Base-by-base conservation (phyloP, 2,329 filamentous ascomycete species). In the Diaporthe australafricana region DNA sequence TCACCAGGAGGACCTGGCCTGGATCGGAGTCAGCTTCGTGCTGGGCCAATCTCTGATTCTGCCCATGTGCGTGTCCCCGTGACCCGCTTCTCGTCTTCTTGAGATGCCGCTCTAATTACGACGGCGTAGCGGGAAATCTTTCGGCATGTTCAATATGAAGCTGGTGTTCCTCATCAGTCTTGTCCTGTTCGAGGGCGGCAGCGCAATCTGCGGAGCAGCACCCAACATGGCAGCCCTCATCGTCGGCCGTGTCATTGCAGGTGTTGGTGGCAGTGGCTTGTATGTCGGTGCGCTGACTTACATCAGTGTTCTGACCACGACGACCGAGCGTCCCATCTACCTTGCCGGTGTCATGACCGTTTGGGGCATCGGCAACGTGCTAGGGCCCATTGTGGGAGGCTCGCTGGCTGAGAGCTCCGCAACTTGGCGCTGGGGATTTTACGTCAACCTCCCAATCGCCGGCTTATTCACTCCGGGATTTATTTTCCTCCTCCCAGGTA, bases 391-490 rank as follows among this genome's bases (percentile, higher is more conserved):
- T 7, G 78, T 86, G 35, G 84, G 84, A 6, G 84, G 84, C 30
- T 81, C 80, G 0, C 84, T 87, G 47, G 78, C 80, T 5, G 81
- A 82, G 40, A 80, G 76, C 6, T 74, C 75, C 2, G 80, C 79
- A 0, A 80, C 78, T 0, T 87, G 84, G 84, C 73, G 84, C 25
- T 86, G 81, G 81, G 78, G 78, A 0, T 84, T 85, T 70, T 90
- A 90, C 74, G 86, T 90, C 79, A 90, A 90, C 73, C 80, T 90
- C 0, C 78, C 86, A 32, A 83, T 85, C 6, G 87, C 79, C 2
- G 84, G 76, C 25, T 76, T 82, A 30, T 76, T 77, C 17, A 74
- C 72, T 0, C 78, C 80, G 0, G 75, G 73, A 1, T 81, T 76
- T 62, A 1, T 82, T 42, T 78, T 79, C n/a, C 55, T 77, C 2